Evolutionary conservation across 129 eudicot species (phyloP).

Genomic region (Smallanthus sonchifolius): DNA sequence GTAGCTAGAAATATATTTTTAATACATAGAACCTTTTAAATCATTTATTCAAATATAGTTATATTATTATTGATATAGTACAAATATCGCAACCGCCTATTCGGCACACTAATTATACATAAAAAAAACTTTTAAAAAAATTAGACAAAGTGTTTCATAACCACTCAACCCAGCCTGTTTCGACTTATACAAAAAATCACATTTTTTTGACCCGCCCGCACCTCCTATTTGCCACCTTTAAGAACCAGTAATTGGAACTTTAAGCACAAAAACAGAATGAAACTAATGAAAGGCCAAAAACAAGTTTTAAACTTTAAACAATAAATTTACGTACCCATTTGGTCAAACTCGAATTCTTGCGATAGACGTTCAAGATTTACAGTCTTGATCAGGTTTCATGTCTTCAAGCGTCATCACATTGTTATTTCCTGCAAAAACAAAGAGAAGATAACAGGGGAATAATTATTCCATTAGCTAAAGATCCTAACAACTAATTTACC

Average conservation of each 20-base stretch:
- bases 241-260: neutral
- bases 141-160: neutral
- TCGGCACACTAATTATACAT: neutral
- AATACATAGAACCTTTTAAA: neutral
- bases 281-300: neutral
- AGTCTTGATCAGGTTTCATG: conserved; percentile 2
- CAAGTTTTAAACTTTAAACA: conserved; percentile 12
- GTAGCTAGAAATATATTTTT: neutral
- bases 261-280: neutral
- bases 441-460: conserved; percentile 22
- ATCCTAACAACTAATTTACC: neutral
- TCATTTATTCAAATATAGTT: neutral
- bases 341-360: conserved; percentile 14
- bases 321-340: conserved; percentile 16
- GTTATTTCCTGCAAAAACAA: conserved; percentile 31
- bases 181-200: neutral
- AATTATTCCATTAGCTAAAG: conserved; percentile 13
- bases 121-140: neutral
- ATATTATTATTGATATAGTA: too few relatives aligned
- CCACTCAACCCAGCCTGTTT: neutral
- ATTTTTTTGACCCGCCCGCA: neutral
- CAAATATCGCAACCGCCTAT: neutral
- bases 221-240: neutral
- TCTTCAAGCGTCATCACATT: neutral
- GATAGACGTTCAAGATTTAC: neutral